These are phyloP conservation scores for Paraphoma sp. DNA, from an alignment of 2,329 filamentous ascomycete genomes.

Conservation along the genomic window DNA sequence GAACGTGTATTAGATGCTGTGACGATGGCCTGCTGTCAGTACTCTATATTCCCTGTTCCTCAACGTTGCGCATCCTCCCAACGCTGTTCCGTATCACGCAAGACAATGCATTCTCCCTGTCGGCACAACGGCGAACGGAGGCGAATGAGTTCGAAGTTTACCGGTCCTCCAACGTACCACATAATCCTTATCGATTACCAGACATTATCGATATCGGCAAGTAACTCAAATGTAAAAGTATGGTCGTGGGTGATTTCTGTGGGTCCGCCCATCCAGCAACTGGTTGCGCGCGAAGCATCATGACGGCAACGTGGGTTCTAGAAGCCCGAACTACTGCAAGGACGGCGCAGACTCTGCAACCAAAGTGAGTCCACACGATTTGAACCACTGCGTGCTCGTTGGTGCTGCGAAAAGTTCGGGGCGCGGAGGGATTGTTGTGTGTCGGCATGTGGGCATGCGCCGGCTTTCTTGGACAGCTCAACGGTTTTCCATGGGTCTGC, in stretches of 20 bases:
- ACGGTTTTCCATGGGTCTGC: constrained; percentile 1
- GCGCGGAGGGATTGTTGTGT: background rate
- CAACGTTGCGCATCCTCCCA: no score
- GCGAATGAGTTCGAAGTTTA: no score
- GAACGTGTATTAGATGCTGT: background rate
- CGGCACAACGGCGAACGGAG: background rate
- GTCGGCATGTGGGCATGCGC: background rate
- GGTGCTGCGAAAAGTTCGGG: background rate
- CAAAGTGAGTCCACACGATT: no score
- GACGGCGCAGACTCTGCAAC: constrained; percentile 3
- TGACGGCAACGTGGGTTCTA: constrained; percentile 9
- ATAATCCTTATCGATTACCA: constrained; percentile 4
- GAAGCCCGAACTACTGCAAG: constrained; percentile 11
- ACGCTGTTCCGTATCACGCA: no score
- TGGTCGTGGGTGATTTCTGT: background rate
- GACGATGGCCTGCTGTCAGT: no score
- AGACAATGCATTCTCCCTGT: no score
- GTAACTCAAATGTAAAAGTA: background rate
- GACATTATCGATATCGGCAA: constrained; percentile 10
- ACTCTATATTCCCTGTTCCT: no score
- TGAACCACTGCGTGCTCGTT: no score
- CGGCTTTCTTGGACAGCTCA: background rate
- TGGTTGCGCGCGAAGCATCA: background rate
- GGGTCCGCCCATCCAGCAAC: background rate
- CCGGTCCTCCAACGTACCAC: background rate